These are phyloP conservation scores for Colletotrichum zoysiae DNA, from an alignment of 2,329 filamentous ascomycete species.

Conservation along the genomic window DNA sequence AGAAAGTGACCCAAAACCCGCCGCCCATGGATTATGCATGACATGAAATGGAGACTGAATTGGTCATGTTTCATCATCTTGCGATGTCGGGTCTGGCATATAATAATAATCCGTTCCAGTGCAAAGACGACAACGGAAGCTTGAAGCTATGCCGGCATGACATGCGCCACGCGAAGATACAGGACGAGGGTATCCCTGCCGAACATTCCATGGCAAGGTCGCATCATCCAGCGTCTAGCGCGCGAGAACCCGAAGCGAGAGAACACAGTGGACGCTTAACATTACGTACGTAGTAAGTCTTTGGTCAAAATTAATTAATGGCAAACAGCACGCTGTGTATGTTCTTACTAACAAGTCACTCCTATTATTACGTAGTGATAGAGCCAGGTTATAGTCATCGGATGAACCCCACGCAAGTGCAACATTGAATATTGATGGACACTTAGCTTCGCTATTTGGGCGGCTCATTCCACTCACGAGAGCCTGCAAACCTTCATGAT, in stretches of 20 bases:
- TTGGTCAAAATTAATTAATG: neutral
- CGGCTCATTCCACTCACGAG: neutral
- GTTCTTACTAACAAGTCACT: neutral
- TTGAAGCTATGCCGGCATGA: no score
- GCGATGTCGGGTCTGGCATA: no score
- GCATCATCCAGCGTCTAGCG: no score
- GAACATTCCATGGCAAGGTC: no score
- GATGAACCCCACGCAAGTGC: constrained; percentile 11
- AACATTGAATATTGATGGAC: neutral
- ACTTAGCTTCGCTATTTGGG: neutral
- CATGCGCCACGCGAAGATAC: no score
- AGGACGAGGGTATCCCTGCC: no score
- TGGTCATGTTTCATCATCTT: neutral
- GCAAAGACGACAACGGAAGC: no score
- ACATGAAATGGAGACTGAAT: neutral
- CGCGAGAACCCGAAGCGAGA: no score
- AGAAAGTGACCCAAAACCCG: no score
- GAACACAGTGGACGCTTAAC: no score
- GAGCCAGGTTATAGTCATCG: neutral
- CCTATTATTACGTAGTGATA: neutral
- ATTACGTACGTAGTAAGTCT: neutral
- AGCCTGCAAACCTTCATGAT: constrained; percentile 23
- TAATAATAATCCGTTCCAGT: no score
- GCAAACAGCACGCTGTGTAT: neutral
- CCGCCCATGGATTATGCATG: neutral